Base-by-base conservation (phyloP, 2,329 filamentous ascomycete genomes). In the Diaporthe australafricana region DNA sequence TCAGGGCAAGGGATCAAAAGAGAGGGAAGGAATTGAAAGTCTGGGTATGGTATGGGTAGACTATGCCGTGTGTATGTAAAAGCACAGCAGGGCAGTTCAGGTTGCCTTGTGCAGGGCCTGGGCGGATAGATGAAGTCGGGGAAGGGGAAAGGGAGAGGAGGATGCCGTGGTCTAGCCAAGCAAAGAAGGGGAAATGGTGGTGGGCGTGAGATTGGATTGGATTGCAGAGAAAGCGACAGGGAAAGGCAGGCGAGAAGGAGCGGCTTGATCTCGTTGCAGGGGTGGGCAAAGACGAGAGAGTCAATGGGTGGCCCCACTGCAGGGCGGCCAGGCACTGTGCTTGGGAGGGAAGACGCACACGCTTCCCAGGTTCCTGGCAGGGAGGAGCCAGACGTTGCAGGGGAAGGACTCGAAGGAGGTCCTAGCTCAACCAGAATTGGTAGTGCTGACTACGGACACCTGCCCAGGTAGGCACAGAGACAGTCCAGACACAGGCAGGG, bases 21-120 rank as follows among this genome's bases (percentile, higher is more conserved):
- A 73, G 65, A 71, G 72, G 63, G 63, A 71, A 63, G 72, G 72
- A 73, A 73, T 71, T 42, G 72, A 73, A 73, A 56, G 66, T 52
- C 30, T 50, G 68, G 53, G 57, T 63, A 40, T 42, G 45, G 40
- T 11, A 40, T 40, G 5, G 45, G 25, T 35, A 66, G 57, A 20
- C 57, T 38, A 38, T 45, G 57, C 62, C n/a, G 17, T 47, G 42
- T 22, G 60, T 48, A 38, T 65, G 42, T 48, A 20, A 50, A 25
- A 25, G 38, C 38, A 40, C 38, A 38, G 60, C 60, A 65, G 40
- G 22, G 60, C 60, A 50, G 53, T n/a, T 38, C 50, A 50, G 42
- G 45, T 56, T 42, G 32, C 25, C 42, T 57, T 52, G 68, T 69
- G 65, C 70, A 72, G 56, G 42, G 47, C 56, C 56, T 63, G 68